Conservation (phyloP, 2,329 filamentous ascomycete genomes). For the Alternaria brassicicola region DNA sequence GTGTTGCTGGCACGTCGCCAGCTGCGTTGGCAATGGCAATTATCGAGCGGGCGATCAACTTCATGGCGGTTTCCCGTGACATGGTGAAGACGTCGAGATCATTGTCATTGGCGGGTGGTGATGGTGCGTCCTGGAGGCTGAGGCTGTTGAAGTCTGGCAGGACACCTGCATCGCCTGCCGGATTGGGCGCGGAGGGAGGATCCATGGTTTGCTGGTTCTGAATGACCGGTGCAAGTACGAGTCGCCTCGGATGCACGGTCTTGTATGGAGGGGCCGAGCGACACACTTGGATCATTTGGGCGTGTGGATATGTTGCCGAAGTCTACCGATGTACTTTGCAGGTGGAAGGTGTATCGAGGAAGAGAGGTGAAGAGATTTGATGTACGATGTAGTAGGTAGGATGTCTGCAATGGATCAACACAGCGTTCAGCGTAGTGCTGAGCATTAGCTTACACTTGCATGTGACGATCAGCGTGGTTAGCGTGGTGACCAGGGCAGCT, state of each 20-base stretch:
- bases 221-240: constrained; percentile 33
- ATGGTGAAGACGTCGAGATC: constrained; percentile 75
- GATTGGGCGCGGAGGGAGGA: constrained; percentile 49
- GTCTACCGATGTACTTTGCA: constrained; percentile 26
- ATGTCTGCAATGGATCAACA: constrained; percentile 7
- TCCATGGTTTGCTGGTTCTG: constrained; percentile 29
- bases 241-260: constrained; percentile 39
- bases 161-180: constrained; percentile 49
- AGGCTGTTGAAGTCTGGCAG: constrained; percentile 45
- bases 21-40: constrained; percentile 70
- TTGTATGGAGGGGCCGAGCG: constrained; percentile 37
- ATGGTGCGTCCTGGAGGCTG: constrained; percentile 45
- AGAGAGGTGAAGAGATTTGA: constrained; percentile 3
- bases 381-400: neutral
- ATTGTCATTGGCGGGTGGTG: constrained; percentile 48
- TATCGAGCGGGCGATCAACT: constrained; percentile 69
- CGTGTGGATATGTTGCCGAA: constrained; percentile 27
- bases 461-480: constrained; percentile 6
- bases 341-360: constrained; percentile 10
- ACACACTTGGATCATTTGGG: constrained; percentile 45
- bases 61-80: constrained; percentile 74
- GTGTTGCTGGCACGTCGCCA: constrained; percentile 82
- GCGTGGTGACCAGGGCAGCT: neutral
- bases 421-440: neutral
- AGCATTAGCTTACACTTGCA: constrained; percentile 10